Conservation (phyloP, 306 rosid species). For the Macrotyloma uniflorum region DNA sequence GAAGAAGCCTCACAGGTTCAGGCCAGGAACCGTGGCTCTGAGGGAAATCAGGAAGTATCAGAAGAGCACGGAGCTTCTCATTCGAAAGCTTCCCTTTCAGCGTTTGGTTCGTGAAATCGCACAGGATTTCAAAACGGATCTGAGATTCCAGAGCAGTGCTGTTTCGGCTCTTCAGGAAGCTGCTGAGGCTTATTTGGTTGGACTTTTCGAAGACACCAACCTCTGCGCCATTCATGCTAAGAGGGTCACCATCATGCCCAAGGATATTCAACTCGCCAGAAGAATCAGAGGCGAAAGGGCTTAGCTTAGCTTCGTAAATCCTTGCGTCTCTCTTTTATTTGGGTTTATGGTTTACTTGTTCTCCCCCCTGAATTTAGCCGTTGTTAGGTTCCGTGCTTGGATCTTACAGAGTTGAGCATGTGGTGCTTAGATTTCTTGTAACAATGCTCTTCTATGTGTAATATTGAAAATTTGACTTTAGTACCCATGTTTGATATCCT, state of each 20-base stretch:
- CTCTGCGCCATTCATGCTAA: constrained; percentile 48
- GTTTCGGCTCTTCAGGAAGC: constrained; percentile 49
- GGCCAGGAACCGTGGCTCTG: constrained; percentile 47
- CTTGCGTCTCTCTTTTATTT: too few species aligned
- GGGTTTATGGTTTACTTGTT: too few species aligned
- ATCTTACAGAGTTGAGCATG: too few species aligned
- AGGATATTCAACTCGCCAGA: constrained; percentile 53
- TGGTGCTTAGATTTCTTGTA: too few species aligned
- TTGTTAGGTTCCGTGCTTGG: too few species aligned
- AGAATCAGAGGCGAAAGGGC: constrained; percentile 54
- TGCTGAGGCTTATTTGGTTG: constrained; percentile 44
- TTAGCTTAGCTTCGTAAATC: constrained; percentile 4
- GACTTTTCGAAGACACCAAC: constrained; percentile 47
- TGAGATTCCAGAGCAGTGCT: constrained; percentile 51
- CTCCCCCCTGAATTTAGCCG: too few species aligned
- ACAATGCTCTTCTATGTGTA: too few species aligned
- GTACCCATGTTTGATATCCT: too few species aligned
- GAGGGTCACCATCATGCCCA: constrained; percentile 51
- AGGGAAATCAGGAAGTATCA: constrained; percentile 58
- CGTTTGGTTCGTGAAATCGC: constrained; percentile 54
- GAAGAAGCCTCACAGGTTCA: constrained; percentile 52
- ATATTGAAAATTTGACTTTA: too few species aligned
- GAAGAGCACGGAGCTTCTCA: constrained; percentile 47
- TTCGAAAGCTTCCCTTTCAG: constrained; percentile 47
- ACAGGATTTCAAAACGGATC: constrained; percentile 51